Percentiles rank a stretch among this genome's conserved stretches.
phyloP scores from a whole-genome alignment of 371 early-diverging fungal species.

The Lichtheimia hyalospora region DNA sequence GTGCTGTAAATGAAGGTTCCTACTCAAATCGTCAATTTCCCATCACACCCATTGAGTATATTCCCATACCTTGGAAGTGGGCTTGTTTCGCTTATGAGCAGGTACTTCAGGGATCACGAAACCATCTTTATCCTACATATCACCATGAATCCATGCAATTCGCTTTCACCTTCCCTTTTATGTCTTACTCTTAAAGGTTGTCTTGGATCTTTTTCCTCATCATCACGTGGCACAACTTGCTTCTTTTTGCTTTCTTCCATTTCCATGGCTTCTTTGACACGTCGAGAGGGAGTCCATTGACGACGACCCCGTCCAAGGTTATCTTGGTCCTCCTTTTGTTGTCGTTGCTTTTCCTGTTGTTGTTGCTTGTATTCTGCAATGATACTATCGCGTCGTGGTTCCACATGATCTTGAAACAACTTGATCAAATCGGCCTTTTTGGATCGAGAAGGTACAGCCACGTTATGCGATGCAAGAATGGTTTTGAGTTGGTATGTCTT shows the following conservation, averaged over 20 bases:
- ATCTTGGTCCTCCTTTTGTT: neutral
- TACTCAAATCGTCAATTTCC: no score
- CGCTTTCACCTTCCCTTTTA: no score
- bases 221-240: neutral
- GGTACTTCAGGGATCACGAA: no score
- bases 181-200: no score
- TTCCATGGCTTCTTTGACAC: neutral
- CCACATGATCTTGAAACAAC: slow-evolving; percentile 10
- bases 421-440: slow-evolving; percentile 9
- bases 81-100: no score
- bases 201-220: no score
- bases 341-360: slow-evolving; percentile 3
- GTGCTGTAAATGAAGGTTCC: neutral
- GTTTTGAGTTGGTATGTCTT: slow-evolving; percentile 16
- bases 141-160: no score
- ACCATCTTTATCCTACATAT: no score
- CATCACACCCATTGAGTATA: no score
- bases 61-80: no score
- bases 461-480: slow-evolving; percentile 10
- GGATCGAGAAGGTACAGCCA: neutral
- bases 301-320: slow-evolving; percentile 4
- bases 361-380: slow-evolving; percentile 7
- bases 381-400: neutral
- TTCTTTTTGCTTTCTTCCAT: neutral
- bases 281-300: neutral